Conservation (phyloP, 805 yeast species). For the Torulaspora microellipsoides region DNA sequence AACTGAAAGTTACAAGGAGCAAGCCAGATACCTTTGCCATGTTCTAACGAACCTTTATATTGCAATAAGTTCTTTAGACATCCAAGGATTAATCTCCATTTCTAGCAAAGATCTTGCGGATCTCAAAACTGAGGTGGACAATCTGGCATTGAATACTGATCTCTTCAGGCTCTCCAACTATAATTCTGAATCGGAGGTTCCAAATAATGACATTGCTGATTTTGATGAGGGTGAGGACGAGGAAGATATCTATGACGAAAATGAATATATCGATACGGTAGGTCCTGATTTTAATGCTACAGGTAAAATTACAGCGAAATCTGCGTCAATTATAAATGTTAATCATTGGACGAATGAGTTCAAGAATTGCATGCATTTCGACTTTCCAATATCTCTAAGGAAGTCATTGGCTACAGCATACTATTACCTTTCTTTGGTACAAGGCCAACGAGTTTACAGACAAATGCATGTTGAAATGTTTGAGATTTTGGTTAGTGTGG, state of each 20-base stretch:
- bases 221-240: constrained; percentile 40
- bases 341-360: constrained; percentile 87
- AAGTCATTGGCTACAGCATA: constrained; percentile 61
- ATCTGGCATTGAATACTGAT: constrained; percentile 51
- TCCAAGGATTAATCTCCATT: constrained; percentile 63
- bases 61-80: constrained; percentile 68
- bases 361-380: constrained; percentile 67
- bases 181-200: constrained; percentile 7
- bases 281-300: constrained; percentile 39
- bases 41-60: constrained; percentile 76
- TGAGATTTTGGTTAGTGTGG: constrained; percentile 45
- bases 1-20: constrained; percentile 63
- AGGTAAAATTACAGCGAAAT: constrained; percentile 57
- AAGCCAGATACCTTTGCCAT: constrained; percentile 68
- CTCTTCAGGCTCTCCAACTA: constrained; percentile 35
- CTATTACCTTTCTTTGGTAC: constrained; percentile 63
- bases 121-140: constrained; percentile 37
- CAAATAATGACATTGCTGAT: constrained; percentile 35
- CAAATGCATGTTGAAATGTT: constrained; percentile 60
- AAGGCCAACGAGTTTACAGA: constrained; percentile 64
- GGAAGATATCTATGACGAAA: constrained; percentile 39
- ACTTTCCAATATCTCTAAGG: constrained; percentile 65
- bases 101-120: constrained; percentile 63
- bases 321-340: constrained; percentile 70
- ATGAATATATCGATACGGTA: constrained; percentile 33